Evolutionary conservation across 2,329 filamentous ascomycete species (phyloP), one percentile per base, ranked within the genome.

Genomic region (Aspergillus aculeatinus): DNA sequence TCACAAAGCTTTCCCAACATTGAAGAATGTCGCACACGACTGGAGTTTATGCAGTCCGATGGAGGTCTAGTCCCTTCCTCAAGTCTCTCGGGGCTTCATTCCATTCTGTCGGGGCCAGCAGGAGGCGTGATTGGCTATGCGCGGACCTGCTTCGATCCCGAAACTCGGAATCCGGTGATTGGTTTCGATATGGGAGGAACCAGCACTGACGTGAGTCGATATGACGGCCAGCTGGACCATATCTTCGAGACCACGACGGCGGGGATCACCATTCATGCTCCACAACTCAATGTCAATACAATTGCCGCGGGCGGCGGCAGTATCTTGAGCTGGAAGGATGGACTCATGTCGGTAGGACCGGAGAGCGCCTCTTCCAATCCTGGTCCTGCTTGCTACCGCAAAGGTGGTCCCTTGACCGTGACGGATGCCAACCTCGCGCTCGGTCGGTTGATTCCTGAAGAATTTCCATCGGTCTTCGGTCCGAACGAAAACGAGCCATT

Each of bases 171-270:
- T 1, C 91, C 92, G 0, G 90, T 96, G 6, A 95, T 96, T 68
- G 93, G 93, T 0, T 96, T 97, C 71, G 93, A 96, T 70, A 97
- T 97, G 57, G 91, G 91, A 39, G 92, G 92, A 11, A 97, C 92
- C 0, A 92, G 89, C 63, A 96, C 93, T 1, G 93, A 97, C 73
- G 72, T 96, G 11, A 94, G 90, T 47, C 83, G 93, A 57, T 96
- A 94, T 69, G 90, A 89, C 57, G 92, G 92, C 14, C 82, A 90
- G 54, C 96, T 96, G 69, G 92, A 96, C 68, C 92, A 96, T 68
- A 91, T 96, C 1, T 96, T 96, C 65, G 92, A 96, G 77, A 96
- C 91, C 0, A 96, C 91, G 0, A 96, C 91, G 1, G 92, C 92
- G 0, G 92, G 92, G 16, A 90, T 29, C 7, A 29, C 27, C 27